A percentile compares a stretch with the other conserved stretches of the same genome.
Evolutionary conservation across 2,329 filamentous ascomycete genomes (phyloP).

Genomic region (Aureobasidium sp.): DNA sequence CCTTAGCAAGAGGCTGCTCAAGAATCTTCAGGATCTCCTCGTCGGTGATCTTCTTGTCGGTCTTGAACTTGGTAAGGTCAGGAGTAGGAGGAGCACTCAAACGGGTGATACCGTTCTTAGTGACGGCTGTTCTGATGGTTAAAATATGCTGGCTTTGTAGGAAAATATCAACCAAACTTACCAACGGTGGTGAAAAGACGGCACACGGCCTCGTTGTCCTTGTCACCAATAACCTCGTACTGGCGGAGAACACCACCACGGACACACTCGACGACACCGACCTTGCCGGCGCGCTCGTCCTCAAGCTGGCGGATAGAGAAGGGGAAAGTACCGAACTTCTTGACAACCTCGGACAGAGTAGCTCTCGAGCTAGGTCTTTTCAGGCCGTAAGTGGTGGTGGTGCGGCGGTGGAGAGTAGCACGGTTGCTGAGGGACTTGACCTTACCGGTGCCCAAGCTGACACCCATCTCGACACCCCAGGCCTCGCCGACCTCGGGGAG

Average conservation of each 20-base stretch:
- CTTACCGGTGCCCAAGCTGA: slow-evolving; percentile 87
- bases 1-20: slow-evolving; percentile 69
- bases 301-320: slow-evolving; percentile 97
- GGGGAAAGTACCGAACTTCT: slow-evolving; percentile 96
- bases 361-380: slow-evolving; percentile 93
- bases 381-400: slow-evolving; percentile 80
- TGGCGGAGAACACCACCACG: slow-evolving; percentile 86
- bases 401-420: slow-evolving; percentile 87
- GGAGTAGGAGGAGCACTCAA: slow-evolving; percentile 68
- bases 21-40: slow-evolving; percentile 94
- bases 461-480: slow-evolving; percentile 95
- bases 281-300: slow-evolving; percentile 90
- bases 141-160: background rate
- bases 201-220: slow-evolving; percentile 77
- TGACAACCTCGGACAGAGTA: slow-evolving; percentile 87
- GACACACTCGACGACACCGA: slow-evolving; percentile 94
- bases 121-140: slow-evolving; percentile 60
- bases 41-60: slow-evolving; percentile 96
- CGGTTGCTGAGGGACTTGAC: slow-evolving; percentile 86
- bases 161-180: slow-evolving; percentile 45
- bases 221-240: slow-evolving; percentile 93
- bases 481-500: slow-evolving; percentile 83
- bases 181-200: slow-evolving; percentile 86
- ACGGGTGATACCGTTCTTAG: slow-evolving; percentile 92
- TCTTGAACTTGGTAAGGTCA: slow-evolving; percentile 77